Conservation (phyloP, 352 stramenopile species). For the Pythium graminicola region DNA sequence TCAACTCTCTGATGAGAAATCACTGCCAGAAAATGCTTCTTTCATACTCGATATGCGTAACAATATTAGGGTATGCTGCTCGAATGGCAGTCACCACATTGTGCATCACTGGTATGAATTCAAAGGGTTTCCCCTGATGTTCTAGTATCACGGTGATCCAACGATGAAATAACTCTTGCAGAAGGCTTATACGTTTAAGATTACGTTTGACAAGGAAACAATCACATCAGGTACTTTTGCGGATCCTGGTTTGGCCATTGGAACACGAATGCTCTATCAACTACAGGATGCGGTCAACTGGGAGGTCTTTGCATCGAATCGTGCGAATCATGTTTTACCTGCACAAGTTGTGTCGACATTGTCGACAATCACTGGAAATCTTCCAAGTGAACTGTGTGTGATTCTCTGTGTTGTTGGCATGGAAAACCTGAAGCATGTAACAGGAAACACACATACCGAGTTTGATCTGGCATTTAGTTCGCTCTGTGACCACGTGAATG, state of each 20-base stretch:
- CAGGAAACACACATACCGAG: neutral
- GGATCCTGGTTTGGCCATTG: no score
- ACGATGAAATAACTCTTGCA: no score
- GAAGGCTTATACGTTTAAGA: no score
- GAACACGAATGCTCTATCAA: no score
- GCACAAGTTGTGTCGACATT: no score
- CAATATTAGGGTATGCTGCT: neutral
- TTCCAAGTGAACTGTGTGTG: neutral
- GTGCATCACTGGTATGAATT: neutral
- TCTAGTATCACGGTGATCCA: no score
- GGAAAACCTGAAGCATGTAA: neutral
- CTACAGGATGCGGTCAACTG: no score
- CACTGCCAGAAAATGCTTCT: neutral
- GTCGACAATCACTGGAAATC: neutral
- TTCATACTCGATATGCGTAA: neutral
- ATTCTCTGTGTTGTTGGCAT: neutral
- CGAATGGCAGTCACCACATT: neutral
- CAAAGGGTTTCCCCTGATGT: neutral
- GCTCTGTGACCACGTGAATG: neutral
- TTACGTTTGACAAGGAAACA: no score
- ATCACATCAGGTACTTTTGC: no score
- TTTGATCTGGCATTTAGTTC: neutral
- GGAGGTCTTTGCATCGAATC: no score
- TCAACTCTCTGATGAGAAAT: neutral
- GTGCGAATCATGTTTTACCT: no score